Evolutionary conservation across 2,329 filamentous ascomycete genomes (phyloP).

Genomic region (Kalaharituber pfeilii): DNA sequence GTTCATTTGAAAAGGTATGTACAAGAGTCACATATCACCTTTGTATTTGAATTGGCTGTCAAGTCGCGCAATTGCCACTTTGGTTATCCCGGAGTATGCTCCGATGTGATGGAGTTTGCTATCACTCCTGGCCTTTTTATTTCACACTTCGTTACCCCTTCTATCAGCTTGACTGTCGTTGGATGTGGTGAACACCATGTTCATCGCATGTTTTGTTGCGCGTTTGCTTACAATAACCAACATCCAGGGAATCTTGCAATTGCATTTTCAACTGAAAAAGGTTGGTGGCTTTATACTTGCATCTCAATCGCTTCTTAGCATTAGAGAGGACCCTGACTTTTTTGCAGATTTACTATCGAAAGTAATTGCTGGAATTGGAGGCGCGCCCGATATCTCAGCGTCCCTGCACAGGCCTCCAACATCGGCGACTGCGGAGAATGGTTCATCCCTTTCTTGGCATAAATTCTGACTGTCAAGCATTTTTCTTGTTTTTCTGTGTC

Average conservation of each 20-base stretch:
- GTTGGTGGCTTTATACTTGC: constrained; percentile 40
- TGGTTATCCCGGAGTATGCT: constrained; percentile 1
- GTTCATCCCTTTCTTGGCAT: too few species aligned
- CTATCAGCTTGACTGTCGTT: too few species aligned
- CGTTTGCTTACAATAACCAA: constrained; percentile 25
- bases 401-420: background rate
- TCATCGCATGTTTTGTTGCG: constrained; percentile 3
- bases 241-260: constrained; percentile 61
- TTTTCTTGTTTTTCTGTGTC: too few species aligned
- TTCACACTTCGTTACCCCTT: too few species aligned
- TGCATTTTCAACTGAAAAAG: constrained; percentile 99
- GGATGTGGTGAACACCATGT: background rate
- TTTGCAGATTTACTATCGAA: constrained; percentile 29
- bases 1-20: constrained; percentile 67
- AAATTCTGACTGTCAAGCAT: too few species aligned
- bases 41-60: background rate
- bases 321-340: constrained; percentile 7
- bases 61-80: background rate
- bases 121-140: too few species aligned
- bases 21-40: background rate
- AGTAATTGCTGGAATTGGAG: constrained; percentile 23
- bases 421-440: background rate
- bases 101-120: too few species aligned
- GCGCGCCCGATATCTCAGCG: too few species aligned
- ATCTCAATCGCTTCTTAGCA: constrained; percentile 3